Evolutionary conservation across 768 basidiomycete species (phyloP).

Genomic region (Tricholomella constricta): DNA sequence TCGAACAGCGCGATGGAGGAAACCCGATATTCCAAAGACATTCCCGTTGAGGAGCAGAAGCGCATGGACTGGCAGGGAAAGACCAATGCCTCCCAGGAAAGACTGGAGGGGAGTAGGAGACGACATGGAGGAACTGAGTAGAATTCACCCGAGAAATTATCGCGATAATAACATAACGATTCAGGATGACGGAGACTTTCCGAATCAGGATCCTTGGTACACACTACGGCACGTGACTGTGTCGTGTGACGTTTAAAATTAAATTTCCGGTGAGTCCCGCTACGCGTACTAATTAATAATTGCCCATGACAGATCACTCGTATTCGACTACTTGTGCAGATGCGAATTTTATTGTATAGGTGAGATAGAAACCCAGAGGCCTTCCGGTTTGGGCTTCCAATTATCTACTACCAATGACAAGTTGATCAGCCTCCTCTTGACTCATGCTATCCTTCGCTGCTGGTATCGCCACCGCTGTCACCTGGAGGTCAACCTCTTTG

Average conservation of each 20-base stretch:
- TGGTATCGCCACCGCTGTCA: constrained; percentile 25
- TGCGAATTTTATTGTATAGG: too few species aligned
- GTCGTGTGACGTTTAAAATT: constrained; percentile 3
- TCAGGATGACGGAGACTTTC: neutral
- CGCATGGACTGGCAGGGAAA: constrained; percentile 53
- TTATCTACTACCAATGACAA: neutral
- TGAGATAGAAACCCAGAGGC: too few species aligned
- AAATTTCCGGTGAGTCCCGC: too few species aligned
- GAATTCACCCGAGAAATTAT: neutral
- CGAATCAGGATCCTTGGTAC: neutral
- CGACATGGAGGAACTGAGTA: constrained; percentile 29
- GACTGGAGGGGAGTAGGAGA: constrained; percentile 51
- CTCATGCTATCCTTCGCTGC: constrained; percentile 9
- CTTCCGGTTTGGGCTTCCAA: too few species aligned
- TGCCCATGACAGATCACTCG: too few species aligned
- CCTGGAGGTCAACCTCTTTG: constrained; percentile 38
- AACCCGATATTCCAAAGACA: constrained; percentile 64
- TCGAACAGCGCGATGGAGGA: constrained; percentile 50
- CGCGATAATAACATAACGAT: neutral
- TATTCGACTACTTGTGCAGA: too few species aligned
- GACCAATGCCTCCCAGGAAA: constrained; percentile 54
- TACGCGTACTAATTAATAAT: too few species aligned
- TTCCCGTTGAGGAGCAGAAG: constrained; percentile 55
- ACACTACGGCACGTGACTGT: constrained; percentile 13
- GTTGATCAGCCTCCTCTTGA: constrained; percentile 13